phyloP scores from a whole-genome alignment of 371 early-diverging fungal species.

The Lichtheimia corymbifera region DNA sequence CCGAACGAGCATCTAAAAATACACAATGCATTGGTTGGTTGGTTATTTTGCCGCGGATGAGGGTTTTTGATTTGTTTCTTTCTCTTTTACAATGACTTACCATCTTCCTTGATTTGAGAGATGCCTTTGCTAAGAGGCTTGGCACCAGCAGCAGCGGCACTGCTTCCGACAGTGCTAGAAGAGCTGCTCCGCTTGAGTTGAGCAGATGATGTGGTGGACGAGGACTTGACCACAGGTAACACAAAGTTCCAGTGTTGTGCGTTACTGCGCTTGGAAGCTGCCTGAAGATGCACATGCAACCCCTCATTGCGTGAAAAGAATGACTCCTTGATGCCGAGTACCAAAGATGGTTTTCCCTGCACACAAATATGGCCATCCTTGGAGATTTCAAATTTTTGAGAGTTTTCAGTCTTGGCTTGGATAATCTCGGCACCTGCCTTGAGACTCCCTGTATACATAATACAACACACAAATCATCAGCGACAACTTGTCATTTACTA shows the following conservation, averaged over 20 bases:
- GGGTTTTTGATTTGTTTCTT: background rate
- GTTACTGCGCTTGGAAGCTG: constrained; percentile 41
- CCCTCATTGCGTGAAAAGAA: constrained; percentile 52
- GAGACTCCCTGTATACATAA: constrained; percentile 29
- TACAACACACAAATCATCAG: constrained; percentile 2
- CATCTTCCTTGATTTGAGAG: constrained; percentile 42
- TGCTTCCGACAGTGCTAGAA: constrained; percentile 20
- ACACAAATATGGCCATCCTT: constrained; percentile 48
- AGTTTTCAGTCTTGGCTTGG: constrained; percentile 37
- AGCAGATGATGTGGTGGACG: constrained; percentile 11
- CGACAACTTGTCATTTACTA: background rate
- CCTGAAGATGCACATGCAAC: constrained; percentile 46
- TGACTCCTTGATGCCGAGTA: constrained; percentile 56
- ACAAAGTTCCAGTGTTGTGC: constrained; percentile 54
- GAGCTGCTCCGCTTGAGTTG: constrained; percentile 17
- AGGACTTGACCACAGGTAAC: constrained; percentile 32
- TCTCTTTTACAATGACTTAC: constrained; percentile 13
- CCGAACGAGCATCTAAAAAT: constrained; percentile 36
- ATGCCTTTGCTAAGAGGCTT: constrained; percentile 16
- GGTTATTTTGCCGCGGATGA: background rate
- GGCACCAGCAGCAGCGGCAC: constrained; percentile 11
- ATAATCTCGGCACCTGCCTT: constrained; percentile 53
- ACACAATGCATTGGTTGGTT: background rate
- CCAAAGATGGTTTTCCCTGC: constrained; percentile 37
- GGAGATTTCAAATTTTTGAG: constrained; percentile 38